Evolutionary conservation across 2,329 filamentous ascomycete species (phyloP).

Genomic region (Chlorencoelia australis): DNA sequence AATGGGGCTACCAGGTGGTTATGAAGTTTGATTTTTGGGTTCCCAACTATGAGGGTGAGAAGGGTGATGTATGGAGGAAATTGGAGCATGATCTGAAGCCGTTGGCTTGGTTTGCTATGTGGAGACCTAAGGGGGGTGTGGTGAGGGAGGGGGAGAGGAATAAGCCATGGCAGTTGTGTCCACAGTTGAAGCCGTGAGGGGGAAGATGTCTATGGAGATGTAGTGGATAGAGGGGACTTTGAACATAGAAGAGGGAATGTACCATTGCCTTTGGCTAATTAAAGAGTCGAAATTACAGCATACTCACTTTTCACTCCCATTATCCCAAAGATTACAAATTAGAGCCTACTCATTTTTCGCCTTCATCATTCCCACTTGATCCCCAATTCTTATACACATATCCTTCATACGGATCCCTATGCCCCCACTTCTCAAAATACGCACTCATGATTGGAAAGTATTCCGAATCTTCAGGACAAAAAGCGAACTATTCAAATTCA

Average conservation of each 20-base stretch:
- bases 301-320: too few relatives aligned
- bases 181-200: too few relatives aligned
- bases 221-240: too few relatives aligned
- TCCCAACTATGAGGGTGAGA: not conserved
- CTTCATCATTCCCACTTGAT: too few relatives aligned
- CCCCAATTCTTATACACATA: too few relatives aligned
- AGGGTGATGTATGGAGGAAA: constrained; percentile 1
- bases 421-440: constrained; percentile 1
- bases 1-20: constrained; percentile 1
- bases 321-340: too few relatives aligned
- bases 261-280: too few relatives aligned
- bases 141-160: not conserved
- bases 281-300: too few relatives aligned
- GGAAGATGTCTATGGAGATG: too few relatives aligned
- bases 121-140: not conserved
- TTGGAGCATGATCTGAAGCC: not conserved
- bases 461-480: constrained; percentile 3
- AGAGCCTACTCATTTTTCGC: too few relatives aligned
- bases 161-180: not conserved
- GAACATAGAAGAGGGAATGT: too few relatives aligned
- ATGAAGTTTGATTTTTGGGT: constrained; percentile 1
- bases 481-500: constrained; percentile 2
- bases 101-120: not conserved
- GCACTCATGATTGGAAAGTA: constrained; percentile 2
- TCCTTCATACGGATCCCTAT: constrained; percentile 1